phyloP scores from a whole-genome alignment of 2,329 filamentous ascomycete genomes.

The Lecanicillium sp. region DNA sequence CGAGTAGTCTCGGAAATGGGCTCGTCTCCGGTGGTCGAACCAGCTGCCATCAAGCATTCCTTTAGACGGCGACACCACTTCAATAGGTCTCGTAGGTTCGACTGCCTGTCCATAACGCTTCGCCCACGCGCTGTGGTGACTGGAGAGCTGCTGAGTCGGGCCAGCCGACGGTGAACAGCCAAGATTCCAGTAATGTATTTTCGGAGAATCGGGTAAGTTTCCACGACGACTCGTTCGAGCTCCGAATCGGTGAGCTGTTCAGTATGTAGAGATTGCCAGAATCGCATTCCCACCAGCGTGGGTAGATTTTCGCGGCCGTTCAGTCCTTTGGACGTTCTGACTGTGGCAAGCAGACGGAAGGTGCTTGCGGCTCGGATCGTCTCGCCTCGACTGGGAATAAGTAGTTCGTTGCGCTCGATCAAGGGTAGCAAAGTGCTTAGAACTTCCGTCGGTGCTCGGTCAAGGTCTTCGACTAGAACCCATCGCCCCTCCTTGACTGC shows the following conservation, averaged over 20 bases:
- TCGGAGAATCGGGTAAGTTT: slow-evolving; percentile 63
- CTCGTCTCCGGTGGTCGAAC: slow-evolving; percentile 61
- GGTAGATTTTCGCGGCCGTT: slow-evolving; percentile 63
- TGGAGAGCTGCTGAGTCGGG: slow-evolving; percentile 43
- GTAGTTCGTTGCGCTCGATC: slow-evolving; percentile 84
- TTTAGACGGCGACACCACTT: slow-evolving; percentile 84
- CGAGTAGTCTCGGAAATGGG: slow-evolving; percentile 63
- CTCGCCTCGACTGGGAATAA: slow-evolving; percentile 85
- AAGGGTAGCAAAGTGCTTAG: slow-evolving; percentile 88
- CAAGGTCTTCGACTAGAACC: slow-evolving; percentile 95
- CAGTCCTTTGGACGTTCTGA: slow-evolving; percentile 67
- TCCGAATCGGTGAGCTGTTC: slow-evolving; percentile 61
- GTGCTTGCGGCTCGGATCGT: slow-evolving; percentile 73
- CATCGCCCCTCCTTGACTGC: slow-evolving; percentile 91
- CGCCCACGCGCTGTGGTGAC: slow-evolving; percentile 27
- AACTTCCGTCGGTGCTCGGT: slow-evolving; percentile 90
- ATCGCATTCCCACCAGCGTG: slow-evolving; percentile 71
- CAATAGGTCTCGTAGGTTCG: slow-evolving; percentile 71
- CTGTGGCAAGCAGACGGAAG: slow-evolving; percentile 88
- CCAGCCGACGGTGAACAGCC: slow-evolving; percentile 51
- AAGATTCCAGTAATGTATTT: slow-evolving; percentile 56
- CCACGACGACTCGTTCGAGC: slow-evolving; percentile 64
- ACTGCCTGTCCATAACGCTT: slow-evolving; percentile 46
- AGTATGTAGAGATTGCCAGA: slow-evolving; percentile 78
- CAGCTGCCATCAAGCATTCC: slow-evolving; percentile 54